These are phyloP conservation scores for Bryoerythrophyllum caledonicum DNA, from an alignment of 225 moss, liverwort and hornwort species.

Conservation along the genomic window DNA sequence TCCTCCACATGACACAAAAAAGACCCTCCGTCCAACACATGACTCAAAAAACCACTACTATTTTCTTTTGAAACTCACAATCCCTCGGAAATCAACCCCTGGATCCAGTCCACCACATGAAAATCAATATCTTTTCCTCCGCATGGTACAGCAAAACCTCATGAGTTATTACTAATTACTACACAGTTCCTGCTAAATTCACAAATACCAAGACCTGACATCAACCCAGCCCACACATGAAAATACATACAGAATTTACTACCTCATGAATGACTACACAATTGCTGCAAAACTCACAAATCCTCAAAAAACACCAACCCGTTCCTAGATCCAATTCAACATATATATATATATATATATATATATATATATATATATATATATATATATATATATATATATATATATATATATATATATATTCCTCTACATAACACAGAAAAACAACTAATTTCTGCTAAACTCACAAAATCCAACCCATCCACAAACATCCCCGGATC, in stretches of 20 bases:
- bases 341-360: not conserved
- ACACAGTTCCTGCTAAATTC: not conserved
- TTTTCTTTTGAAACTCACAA: not conserved
- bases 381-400: no score
- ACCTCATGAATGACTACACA: no score
- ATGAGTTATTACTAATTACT: no score
- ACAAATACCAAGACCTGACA: not conserved
- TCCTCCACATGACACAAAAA: not conserved
- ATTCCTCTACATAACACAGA: not conserved
- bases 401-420: not conserved
- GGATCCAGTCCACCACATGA: not conserved
- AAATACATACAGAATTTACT: no score
- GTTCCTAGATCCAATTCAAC: not conserved
- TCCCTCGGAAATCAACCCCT: not conserved
- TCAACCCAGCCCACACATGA: not conserved
- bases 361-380: no score
- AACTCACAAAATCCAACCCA: not conserved
- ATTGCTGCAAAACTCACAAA: not conserved
- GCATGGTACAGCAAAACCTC: not conserved
- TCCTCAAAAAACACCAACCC: not conserved
- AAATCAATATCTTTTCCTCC: not conserved
- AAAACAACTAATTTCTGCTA: not conserved
- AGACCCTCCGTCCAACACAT: not conserved
- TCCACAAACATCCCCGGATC: not conserved
- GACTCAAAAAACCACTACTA: not conserved